Evolutionary conservation across 345 rosid genomes (phyloP).

Genomic region (Melaleuca alternifolia): DNA sequence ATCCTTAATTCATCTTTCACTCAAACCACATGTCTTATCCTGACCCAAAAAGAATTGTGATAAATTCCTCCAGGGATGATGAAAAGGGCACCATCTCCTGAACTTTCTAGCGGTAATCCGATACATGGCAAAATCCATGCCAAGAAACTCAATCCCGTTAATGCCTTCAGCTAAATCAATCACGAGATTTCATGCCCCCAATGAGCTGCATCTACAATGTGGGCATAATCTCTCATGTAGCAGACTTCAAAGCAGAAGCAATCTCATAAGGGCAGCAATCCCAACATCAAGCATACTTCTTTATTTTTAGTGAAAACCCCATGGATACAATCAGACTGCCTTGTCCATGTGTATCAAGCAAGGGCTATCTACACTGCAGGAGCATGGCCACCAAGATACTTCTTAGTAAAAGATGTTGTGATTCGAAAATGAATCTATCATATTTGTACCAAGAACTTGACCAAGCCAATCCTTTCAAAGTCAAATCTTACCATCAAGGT

Average conservation of each 20-base stretch:
- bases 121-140: neutral
- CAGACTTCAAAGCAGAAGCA: neutral
- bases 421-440: neutral
- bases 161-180: neutral
- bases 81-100: neutral
- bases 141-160: neutral
- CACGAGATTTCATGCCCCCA: neutral
- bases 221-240: neutral
- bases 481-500: neutral
- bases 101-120: neutral
- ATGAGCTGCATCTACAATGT: neutral
- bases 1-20: neutral
- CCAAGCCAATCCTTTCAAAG: neutral
- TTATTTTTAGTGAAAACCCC: neutral
- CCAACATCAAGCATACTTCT: neutral
- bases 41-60: neutral
- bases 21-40: neutral
- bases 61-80: neutral
- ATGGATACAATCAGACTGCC: neutral
- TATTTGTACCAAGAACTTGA: neutral
- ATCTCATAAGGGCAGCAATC: neutral
- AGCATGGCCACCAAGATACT: neutral
- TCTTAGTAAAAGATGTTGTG: neutral
- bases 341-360: neutral
- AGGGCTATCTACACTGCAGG: neutral